A percentile compares a stretch with the other conserved stretches of the same genome.
Evolutionary conservation across 2,329 filamentous ascomycete species (phyloP).

Genomic region (Phialophora macrospora): DNA sequence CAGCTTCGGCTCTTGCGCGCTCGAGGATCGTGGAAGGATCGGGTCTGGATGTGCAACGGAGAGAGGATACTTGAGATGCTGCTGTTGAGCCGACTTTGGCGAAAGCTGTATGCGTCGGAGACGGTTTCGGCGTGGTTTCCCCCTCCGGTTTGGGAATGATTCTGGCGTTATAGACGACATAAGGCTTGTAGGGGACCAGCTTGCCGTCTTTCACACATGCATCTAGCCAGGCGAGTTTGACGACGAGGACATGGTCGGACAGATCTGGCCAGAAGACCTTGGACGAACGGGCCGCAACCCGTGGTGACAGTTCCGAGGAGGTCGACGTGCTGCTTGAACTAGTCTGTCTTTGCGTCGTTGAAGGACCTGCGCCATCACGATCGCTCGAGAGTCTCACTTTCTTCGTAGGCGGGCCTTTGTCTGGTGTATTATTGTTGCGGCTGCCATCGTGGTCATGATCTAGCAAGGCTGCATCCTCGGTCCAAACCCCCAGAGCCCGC

Average conservation of each 20-base stretch:
- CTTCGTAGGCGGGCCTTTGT: constrained; percentile 23
- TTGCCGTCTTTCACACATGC: constrained; percentile 52
- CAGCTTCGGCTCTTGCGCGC: constrained; percentile 58
- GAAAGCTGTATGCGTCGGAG: constrained; percentile 5
- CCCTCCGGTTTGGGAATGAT: constrained; percentile 47
- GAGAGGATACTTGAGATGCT: constrained; percentile 14
- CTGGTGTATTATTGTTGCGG: not conserved
- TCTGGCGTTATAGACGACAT: constrained; percentile 58
- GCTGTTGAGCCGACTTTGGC: constrained; percentile 26
- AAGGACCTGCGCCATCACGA: constrained; percentile 19
- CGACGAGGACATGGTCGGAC: constrained; percentile 52
- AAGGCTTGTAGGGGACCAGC: constrained; percentile 55
- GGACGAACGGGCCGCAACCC: constrained; percentile 4
- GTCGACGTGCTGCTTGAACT: constrained; percentile 21
- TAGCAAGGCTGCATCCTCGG: constrained; percentile 44
- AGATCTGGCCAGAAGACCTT: constrained; percentile 32
- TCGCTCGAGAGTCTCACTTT: constrained; percentile 17
- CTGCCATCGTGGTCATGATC: not conserved
- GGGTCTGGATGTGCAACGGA: constrained; percentile 13
- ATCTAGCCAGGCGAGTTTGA: constrained; percentile 61
- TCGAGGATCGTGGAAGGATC: constrained; percentile 51
- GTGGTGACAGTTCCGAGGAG: constrained; percentile 18
- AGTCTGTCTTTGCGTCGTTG: constrained; percentile 8
- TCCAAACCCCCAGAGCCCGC: constrained; percentile 65
- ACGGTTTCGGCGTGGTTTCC: constrained; percentile 23